Base-by-base conservation (phyloP, 2,329 filamentous ascomycete genomes). In the Cercospora zeina region DNA sequence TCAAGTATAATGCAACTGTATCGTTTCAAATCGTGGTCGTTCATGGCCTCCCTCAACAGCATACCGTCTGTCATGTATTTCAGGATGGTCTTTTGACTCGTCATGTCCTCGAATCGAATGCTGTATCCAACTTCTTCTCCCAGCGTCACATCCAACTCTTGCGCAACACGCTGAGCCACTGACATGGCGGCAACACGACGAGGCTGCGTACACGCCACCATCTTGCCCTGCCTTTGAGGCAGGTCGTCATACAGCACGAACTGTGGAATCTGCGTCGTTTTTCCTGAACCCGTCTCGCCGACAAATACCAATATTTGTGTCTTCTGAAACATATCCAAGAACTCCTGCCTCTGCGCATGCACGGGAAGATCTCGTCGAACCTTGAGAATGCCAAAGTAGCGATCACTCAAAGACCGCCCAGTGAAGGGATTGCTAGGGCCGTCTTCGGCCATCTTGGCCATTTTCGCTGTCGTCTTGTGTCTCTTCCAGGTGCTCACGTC, bases 41-140 rank as follows among this genome's bases (percentile, higher is more conserved):
- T 88, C 88, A 99, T 96, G 61, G 95, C 93, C 79, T 99, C 95
- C 73, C 95, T 84, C 73, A 97, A 83, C 72, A 99, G 87, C 89
- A 99, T 97, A 85, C 96, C 96, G 74, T 99, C 95, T 49, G 96
- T 99, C 95, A 99, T 99, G 82, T 99, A 99, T 82, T 99, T 99
- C 75, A 99, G 85, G 64, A 96, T 86, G 1, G 95, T 99, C 77
- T 90, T 92, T 62, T 87, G 86, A 55, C 89, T 85, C 0, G 95
- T 97, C 80, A 87, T 90, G 76, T 99, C 95, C 78, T 99, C 96
- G 77, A 99, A 99, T 82, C 95, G 91, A 76, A 99, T 97, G 77
- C 91, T 97, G 81, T 97, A 99, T 77, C 95, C 95, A 59, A 99
- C 93, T 78, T 97, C 93, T 69, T 97, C 87, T 63, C 95, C 95